Percentiles rank a stretch among this genome's conserved stretches.
Evolutionary conservation across 2,329 filamentous ascomycete genomes (phyloP).

Genomic region (Colletotrichum phormii): DNA sequence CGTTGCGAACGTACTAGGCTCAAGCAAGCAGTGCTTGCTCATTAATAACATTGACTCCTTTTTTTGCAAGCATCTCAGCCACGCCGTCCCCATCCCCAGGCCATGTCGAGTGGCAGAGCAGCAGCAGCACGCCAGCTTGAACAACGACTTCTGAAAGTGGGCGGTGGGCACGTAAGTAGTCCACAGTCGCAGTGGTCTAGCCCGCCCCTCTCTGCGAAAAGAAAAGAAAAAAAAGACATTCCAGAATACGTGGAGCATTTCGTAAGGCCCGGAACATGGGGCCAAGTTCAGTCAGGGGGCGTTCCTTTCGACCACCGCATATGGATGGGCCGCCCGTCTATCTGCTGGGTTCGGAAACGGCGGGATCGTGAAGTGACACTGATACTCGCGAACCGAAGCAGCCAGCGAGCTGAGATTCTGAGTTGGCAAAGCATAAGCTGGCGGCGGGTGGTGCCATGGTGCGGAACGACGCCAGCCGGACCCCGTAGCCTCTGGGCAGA

Average conservation of each 20-base stretch:
- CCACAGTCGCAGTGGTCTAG: constrained; percentile 8
- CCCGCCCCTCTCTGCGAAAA: background rate
- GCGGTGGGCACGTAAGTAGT: background rate
- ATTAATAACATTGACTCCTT: background rate
- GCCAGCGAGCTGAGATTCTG: background rate
- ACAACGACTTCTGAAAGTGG: constrained; percentile 6
- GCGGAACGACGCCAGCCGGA: constrained; percentile 10
- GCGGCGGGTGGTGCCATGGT: constrained; percentile 3
- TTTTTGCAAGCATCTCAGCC: constrained; percentile 28
- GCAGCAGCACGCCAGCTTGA: background rate
- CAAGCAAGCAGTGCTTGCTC: background rate
- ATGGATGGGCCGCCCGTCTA: constrained; percentile 8
- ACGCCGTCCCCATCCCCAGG: constrained; percentile 2
- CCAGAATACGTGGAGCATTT: constrained; percentile 28
- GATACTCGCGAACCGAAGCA: background rate
- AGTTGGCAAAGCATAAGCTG: constrained; percentile 4
- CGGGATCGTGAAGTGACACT: constrained; percentile 14
- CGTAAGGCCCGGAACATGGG: constrained; percentile 13
- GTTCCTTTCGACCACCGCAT: constrained; percentile 10
- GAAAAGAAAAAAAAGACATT: constrained; percentile 20
- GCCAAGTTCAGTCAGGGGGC: constrained; percentile 29
- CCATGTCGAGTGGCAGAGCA: constrained; percentile 8
- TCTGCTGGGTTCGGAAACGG: constrained; percentile 34
- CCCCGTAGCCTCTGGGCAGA: background rate
- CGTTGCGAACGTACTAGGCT: background rate